phyloP scores from a whole-genome alignment of 352 stramenopile species.

The Globisporangium takayamanum region DNA sequence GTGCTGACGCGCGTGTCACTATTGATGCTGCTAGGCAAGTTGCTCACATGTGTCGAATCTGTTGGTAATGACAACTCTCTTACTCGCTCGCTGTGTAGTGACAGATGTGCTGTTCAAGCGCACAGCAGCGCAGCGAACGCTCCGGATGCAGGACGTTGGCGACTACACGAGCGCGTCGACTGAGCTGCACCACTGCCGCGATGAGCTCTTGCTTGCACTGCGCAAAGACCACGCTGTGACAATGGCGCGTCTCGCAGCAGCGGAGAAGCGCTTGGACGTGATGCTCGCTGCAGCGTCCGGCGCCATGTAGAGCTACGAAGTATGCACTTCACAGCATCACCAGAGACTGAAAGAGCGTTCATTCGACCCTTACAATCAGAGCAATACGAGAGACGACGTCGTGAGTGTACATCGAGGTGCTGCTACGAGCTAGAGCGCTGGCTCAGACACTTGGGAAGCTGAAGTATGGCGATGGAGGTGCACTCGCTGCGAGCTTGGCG shows the following conservation, averaged over 20 bases:
- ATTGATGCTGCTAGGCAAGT: no score
- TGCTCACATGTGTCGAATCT: background rate
- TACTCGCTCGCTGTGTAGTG: slow-evolving; percentile 7
- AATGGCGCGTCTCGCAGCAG: slow-evolving; percentile 27
- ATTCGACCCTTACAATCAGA: no score
- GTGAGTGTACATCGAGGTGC: background rate
- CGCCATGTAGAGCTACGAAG: background rate
- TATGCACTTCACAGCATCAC: slow-evolving; percentile 5
- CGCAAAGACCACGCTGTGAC: slow-evolving; percentile 35
- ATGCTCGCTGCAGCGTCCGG: slow-evolving; percentile 11
- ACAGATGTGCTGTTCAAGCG: slow-evolving; percentile 25
- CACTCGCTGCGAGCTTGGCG: slow-evolving; percentile 3
- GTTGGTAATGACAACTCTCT: background rate
- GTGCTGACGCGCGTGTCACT: background rate
- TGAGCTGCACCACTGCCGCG: slow-evolving; percentile 37
- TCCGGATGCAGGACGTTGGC: slow-evolving; percentile 38
- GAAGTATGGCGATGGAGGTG: slow-evolving; percentile 22
- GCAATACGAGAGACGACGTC: no score
- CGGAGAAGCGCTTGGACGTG: slow-evolving; percentile 40
- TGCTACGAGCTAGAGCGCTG: background rate
- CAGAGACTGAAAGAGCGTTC: background rate
- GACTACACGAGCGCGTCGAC: slow-evolving; percentile 34
- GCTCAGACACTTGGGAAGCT: slow-evolving; percentile 30
- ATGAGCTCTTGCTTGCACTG: slow-evolving; percentile 38
- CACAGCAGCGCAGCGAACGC: slow-evolving; percentile 33